These are phyloP conservation scores for Mortierella sp. DNA, from an alignment of 371 early-diverging fungal genomes.

Conservation along the genomic window DNA sequence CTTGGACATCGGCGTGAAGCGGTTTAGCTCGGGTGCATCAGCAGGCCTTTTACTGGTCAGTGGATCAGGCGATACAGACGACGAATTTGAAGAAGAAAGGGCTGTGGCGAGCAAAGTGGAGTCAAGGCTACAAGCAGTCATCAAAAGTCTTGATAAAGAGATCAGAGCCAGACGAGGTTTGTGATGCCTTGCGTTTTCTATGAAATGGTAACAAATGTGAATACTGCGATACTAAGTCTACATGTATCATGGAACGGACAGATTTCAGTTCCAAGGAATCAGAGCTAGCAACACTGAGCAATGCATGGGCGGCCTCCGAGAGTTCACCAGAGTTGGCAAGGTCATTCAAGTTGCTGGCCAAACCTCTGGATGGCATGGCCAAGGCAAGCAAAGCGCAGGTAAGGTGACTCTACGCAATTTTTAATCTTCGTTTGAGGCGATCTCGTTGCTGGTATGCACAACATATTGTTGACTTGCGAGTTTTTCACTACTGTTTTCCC, in stretches of 20 bases:
- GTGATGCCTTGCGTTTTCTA: background rate
- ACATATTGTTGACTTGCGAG: background rate
- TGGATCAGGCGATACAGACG: constrained; percentile 35
- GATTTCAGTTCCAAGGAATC: constrained; percentile 49
- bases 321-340: constrained; percentile 33
- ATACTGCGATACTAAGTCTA: too few species aligned
- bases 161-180: constrained; percentile 51
- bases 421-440: background rate
- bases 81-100: constrained; percentile 52
- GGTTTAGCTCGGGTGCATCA: constrained; percentile 33
- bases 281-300: constrained; percentile 41
- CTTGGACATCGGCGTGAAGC: constrained; percentile 42
- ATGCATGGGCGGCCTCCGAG: constrained; percentile 31
- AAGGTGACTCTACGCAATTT: background rate
- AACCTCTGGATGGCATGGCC: constrained; percentile 46
- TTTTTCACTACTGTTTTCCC: background rate
- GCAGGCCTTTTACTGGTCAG: constrained; percentile 5
- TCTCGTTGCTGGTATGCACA: too few species aligned
- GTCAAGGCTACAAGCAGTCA: constrained; percentile 33
- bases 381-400: constrained; percentile 55
- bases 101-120: constrained; percentile 24
- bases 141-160: constrained; percentile 46
- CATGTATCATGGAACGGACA: too few species aligned
- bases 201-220: too few species aligned
- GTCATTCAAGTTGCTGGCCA: constrained; percentile 42